Evolutionary conservation across 2,329 filamentous ascomycete genomes (phyloP).

Genomic region (Macrophomina tecta): DNA sequence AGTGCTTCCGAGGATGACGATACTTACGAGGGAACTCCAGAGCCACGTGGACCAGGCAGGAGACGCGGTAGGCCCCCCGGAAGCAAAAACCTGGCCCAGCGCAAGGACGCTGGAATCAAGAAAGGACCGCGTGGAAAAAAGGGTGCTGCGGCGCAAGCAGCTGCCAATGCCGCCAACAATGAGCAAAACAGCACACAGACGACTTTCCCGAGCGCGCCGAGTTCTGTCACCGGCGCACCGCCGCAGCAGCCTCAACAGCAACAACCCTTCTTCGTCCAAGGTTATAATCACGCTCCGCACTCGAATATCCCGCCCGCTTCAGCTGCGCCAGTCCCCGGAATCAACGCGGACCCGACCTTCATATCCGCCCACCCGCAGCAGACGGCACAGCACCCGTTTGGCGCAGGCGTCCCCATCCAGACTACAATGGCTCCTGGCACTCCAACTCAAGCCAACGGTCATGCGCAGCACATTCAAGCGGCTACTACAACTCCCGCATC

Average conservation of each 20-base stretch:
- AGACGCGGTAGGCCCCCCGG: slow-evolving; percentile 47
- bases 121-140: slow-evolving; percentile 53
- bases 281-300: slow-evolving; percentile 26
- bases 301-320: slow-evolving; percentile 26
- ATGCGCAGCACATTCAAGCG: slow-evolving; percentile 40
- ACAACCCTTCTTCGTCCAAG: slow-evolving; percentile 27
- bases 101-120: slow-evolving; percentile 56
- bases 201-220: slow-evolving; percentile 28
- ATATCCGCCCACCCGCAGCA: slow-evolving; percentile 23
- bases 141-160: slow-evolving; percentile 32
- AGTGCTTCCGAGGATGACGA: slow-evolving; percentile 37
- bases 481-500: slow-evolving; percentile 35
- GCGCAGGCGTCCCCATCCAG: slow-evolving; percentile 31
- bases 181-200: slow-evolving; percentile 13
- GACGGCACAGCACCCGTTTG: slow-evolving; percentile 6
- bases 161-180: slow-evolving; percentile 1
- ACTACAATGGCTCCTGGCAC: slow-evolving; percentile 33
- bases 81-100: slow-evolving; percentile 53
- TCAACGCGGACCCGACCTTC: slow-evolving; percentile 36
- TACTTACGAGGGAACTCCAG: slow-evolving; percentile 24
- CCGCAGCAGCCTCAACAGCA: slow-evolving; percentile 20
- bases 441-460: slow-evolving; percentile 37
- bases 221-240: slow-evolving; percentile 27
- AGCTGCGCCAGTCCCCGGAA: slow-evolving; percentile 19
- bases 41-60: slow-evolving; percentile 33